Conservation (phyloP, 192 early-diverging fungal species). For the Tieghemiomyces parasiticus region DNA sequence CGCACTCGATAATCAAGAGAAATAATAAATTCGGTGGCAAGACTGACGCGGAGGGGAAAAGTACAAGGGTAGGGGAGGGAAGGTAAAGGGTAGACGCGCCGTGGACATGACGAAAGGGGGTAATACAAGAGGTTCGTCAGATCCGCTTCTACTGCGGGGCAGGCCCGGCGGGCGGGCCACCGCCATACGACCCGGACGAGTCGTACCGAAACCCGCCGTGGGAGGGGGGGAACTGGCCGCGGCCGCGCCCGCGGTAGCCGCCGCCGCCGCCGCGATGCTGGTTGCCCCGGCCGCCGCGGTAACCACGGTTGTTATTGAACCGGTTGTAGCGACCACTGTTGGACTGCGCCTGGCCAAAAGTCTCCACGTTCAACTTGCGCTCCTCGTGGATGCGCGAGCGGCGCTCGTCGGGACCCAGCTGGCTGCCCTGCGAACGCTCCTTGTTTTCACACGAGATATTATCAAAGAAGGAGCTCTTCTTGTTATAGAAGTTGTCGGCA, state of each 20-base stretch:
- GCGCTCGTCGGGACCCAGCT: conserved; percentile 40
- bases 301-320: conserved; percentile 26
- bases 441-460: conserved; percentile 95
- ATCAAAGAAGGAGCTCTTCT: conserved; percentile 84
- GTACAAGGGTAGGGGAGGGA: no score
- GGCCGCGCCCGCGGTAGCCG: conserved; percentile 26
- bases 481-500: conserved; percentile 52
- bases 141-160: no score
- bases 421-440: conserved; percentile 48
- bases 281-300: conserved; percentile 37
- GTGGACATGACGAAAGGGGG: no score
- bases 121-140: no score
- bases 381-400: conserved; percentile 73
- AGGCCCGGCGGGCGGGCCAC: no score
- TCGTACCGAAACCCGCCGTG: neutral
- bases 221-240: neutral
- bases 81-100: no score
- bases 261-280: conserved; percentile 18
- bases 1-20: no score
- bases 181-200: conserved; percentile 2
- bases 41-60: no score
- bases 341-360: conserved; percentile 80
- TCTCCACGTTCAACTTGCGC: conserved; percentile 84
- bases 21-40: no score
- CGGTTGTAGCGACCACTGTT: conserved; percentile 49